These are phyloP conservation scores for Daedaleopsis nitida DNA, from an alignment of 768 basidiomycete genomes.

Conservation along the genomic window DNA sequence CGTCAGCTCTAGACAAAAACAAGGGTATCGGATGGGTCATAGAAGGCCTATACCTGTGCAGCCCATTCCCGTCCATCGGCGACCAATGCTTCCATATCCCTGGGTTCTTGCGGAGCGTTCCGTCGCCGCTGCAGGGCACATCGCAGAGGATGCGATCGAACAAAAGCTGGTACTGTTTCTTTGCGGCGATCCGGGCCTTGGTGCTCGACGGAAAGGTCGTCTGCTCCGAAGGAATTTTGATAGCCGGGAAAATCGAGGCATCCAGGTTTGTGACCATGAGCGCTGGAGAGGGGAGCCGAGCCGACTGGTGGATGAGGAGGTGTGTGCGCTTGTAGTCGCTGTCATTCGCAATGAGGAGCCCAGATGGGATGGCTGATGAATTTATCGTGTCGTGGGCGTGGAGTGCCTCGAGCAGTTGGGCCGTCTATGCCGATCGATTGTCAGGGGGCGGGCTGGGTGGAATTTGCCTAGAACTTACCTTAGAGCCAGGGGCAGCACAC, in stretches of 20 bases:
- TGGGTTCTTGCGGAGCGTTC: constrained; percentile 91
- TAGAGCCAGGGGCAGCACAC: constrained; percentile 98
- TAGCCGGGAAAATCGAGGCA: constrained; percentile 80
- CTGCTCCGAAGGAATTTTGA: constrained; percentile 46
- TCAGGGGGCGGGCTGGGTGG: constrained; percentile 1
- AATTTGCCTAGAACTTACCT: constrained; percentile 46
- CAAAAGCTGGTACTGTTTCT: constrained; percentile 53
- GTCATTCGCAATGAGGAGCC: constrained; percentile 94
- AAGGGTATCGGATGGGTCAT: constrained; percentile 7
- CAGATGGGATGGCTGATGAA: constrained; percentile 70
- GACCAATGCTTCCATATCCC: constrained; percentile 96
- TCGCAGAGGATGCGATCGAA: constrained; percentile 97
- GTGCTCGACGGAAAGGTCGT: constrained; percentile 35
- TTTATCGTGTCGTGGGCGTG: constrained; percentile 75
- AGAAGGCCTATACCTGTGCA: constrained; percentile 66
- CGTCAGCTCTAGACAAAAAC: not conserved
- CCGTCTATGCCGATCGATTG: constrained; percentile 55
- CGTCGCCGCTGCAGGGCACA: constrained; percentile 98
- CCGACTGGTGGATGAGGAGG: constrained; percentile 96
- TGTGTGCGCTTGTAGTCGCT: constrained; percentile 93
- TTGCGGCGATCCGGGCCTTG: constrained; percentile 34
- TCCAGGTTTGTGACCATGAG: constrained; percentile 97
- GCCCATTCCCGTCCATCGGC: constrained; percentile 83
- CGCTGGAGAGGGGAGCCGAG: constrained; percentile 87
- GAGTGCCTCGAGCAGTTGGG: constrained; percentile 93